Conservation (phyloP, 2,329 filamentous ascomycete genomes). For the Aspergillus transmontanensis region DNA sequence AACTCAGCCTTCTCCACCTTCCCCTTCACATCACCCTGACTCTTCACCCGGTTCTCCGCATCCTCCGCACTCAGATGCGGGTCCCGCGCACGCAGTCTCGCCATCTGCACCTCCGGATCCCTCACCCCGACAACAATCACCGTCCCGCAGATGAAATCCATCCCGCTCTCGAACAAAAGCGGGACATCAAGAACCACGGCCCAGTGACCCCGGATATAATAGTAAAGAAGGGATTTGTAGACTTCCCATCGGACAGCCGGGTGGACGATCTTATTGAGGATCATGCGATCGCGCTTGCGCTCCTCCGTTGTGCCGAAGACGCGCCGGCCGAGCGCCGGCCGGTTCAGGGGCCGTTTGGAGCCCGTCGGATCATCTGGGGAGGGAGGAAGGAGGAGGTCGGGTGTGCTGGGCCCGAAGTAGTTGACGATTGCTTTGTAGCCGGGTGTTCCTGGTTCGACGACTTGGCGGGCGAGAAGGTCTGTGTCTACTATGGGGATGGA, state of each 20-base stretch:
- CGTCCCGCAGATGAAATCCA: constrained; percentile 82
- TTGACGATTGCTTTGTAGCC: constrained; percentile 81
- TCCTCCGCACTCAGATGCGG: constrained; percentile 79
- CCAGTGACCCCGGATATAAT: constrained; percentile 77
- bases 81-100: constrained; percentile 73
- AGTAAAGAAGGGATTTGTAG: constrained; percentile 70
- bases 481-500: constrained; percentile 90
- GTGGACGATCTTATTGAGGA: constrained; percentile 89
- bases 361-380: constrained; percentile 40
- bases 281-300: constrained; percentile 68
- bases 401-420: constrained; percentile 79
- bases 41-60: constrained; percentile 80
- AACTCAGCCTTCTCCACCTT: constrained; percentile 77
- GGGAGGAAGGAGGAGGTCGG: constrained; percentile 74
- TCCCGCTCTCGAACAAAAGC: constrained; percentile 82
- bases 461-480: constrained; percentile 86
- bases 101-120: constrained; percentile 81
- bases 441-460: constrained; percentile 86
- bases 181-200: constrained; percentile 92
- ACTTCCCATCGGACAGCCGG: constrained; percentile 84
- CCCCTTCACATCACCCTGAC: constrained; percentile 81
- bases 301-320: constrained; percentile 83
- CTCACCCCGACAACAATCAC: constrained; percentile 84
- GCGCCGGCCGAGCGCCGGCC: constrained; percentile 78
- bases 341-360: constrained; percentile 67